Base-by-base conservation (phyloP, 2,329 filamentous ascomycete genomes). In the Colletotrichum spinosum region DNA sequence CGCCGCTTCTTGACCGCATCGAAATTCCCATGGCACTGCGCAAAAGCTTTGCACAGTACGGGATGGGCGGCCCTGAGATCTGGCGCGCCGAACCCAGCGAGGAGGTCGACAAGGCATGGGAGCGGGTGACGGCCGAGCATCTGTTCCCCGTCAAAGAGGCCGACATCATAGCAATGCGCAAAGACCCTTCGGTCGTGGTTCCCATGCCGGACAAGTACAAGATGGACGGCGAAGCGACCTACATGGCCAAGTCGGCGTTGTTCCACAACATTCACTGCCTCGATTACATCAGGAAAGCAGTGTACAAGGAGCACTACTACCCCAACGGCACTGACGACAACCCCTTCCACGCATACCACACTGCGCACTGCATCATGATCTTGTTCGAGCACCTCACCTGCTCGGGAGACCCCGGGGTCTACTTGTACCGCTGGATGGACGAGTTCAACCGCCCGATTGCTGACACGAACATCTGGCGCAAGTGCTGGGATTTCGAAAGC, bases 301-400 rank as follows among this genome's bases (percentile, higher is more conserved):
- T 60, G 11, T 54, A 60, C 33, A 9, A 41, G n/a, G 45, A 51
- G 1, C 38, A 61, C 33, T 61, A 61, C 38, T 61, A 50, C 25
- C 58, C 58, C n/a, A 61, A 61, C 12, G 52, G 58, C 8, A 61
- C 58, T 6, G 58, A 61, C 17, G 58, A 55, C n/a, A 55, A 61
- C 34, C 58, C 58, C 1, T 55, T 61, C 10, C 58, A 55, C 13
- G 51, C 42, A 6, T 34, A 61, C 35, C 58, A 61, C 15, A 61
- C 45, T 13, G 45, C 58, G 7, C 58, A 61, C 4, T 61, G 58
- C 33, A 55, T 61, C 35, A 61, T 61, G 58, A 56, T 61, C 7
- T 37, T 61, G 1, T 61, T 50, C 15, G 52, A 61, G 38, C 58
- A 61, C 1, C 39, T 61, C 25, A 61, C 58, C 7, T 61, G 58